Percentiles rank a stretch among this genome's conserved stretches.
These are phyloP conservation scores for Pleurotus pulmonarius DNA, from an alignment of 768 basidiomycete species.

Conservation along the genomic window DNA sequence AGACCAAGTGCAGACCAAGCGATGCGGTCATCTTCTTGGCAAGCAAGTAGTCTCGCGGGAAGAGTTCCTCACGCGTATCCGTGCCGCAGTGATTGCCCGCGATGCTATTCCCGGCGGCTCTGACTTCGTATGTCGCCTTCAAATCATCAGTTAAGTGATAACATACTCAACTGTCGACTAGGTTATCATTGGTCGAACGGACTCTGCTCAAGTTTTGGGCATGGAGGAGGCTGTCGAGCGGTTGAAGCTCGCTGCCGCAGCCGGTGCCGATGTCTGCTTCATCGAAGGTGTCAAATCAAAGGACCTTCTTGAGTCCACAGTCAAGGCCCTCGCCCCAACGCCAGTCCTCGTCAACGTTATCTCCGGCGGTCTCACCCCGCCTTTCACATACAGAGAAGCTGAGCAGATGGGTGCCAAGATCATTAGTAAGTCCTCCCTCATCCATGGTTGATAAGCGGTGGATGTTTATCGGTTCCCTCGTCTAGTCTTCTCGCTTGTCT, in stretches of 20 bases:
- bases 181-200: constrained; percentile 50
- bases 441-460: not conserved
- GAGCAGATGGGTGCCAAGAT: constrained; percentile 44
- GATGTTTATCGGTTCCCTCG: constrained; percentile 7
- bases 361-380: constrained; percentile 46
- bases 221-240: constrained; percentile 47
- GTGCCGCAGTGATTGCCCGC: constrained; percentile 47
- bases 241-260: constrained; percentile 40
- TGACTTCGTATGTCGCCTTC: constrained; percentile 26
- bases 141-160: constrained; percentile 11
- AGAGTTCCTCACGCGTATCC: constrained; percentile 49
- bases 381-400: constrained; percentile 44
- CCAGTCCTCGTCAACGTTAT: constrained; percentile 49
- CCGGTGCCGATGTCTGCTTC: constrained; percentile 47
- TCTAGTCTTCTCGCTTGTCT: constrained; percentile 47
- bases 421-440: constrained; percentile 19
- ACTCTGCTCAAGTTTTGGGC: constrained; percentile 47
- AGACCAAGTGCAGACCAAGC: constrained; percentile 53
- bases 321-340: constrained; percentile 35
- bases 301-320: constrained; percentile 37
- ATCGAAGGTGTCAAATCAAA: constrained; percentile 47
- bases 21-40: constrained; percentile 51
- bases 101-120: constrained; percentile 33
- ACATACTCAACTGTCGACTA: constrained; percentile 1
- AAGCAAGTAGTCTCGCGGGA: constrained; percentile 49